Conservation (phyloP, 2,329 filamentous ascomycete genomes). For the Chaetomium sp. region DNA sequence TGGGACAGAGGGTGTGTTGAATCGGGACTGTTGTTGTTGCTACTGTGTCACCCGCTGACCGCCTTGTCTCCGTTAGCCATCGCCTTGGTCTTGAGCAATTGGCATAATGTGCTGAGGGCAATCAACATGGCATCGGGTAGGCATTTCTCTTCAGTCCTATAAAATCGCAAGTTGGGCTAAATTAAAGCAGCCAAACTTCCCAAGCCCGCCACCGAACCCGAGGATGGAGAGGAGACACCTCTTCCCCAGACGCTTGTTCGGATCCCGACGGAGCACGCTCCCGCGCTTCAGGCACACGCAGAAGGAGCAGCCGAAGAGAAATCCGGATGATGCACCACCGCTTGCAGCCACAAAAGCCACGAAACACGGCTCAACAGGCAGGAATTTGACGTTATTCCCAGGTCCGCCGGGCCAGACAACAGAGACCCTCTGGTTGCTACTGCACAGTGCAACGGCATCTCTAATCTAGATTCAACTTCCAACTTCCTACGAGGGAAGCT, state of each 20-base stretch:
- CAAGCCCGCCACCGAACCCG: conserved; percentile 53
- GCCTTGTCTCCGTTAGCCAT: conserved; percentile 58
- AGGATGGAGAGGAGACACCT: conserved; percentile 42
- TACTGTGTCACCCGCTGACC: conserved; percentile 21
- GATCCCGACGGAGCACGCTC: conserved; percentile 79
- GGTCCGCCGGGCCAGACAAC: not conserved
- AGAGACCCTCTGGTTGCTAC: not conserved
- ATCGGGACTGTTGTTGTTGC: not conserved
- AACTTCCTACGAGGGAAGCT: not conserved
- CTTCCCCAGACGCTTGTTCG: conserved; percentile 81
- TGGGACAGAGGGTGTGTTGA: conserved; percentile 71
- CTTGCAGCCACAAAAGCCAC: not conserved
- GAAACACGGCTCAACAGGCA: not conserved
- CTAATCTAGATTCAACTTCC: not conserved
- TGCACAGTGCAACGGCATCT: not conserved
- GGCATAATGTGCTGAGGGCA: conserved; percentile 82
- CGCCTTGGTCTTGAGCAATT: conserved; percentile 81
- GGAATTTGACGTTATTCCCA: not conserved
- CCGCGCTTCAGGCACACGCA: conserved; percentile 62
- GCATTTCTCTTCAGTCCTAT: conserved; percentile 34
- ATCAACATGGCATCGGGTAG: conserved; percentile 85
- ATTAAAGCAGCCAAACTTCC: conserved; percentile 65
- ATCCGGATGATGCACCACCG: conserved; percentile 26
- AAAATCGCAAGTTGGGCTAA: conserved; percentile 22
- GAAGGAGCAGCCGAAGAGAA: conserved; percentile 52